Evolutionary conservation across 495 filamentous ascomycete genomes (phyloP).

Genomic region (Parathielavia appendiculata): DNA sequence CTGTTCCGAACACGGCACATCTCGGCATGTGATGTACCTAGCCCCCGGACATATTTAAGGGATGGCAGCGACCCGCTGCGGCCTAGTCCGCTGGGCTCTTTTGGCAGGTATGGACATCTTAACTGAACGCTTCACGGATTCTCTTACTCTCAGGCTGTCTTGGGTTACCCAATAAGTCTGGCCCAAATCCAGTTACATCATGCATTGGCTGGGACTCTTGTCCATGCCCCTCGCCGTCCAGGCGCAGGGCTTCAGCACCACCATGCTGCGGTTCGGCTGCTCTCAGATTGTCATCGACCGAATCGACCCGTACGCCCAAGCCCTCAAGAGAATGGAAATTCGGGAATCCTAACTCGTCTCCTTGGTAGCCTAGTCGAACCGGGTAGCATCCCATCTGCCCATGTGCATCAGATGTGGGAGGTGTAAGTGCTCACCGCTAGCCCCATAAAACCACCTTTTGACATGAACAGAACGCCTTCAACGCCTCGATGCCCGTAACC

Average conservation of each 20-base stretch:
- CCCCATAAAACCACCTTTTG: too few species aligned
- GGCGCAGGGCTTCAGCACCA: conserved; percentile 31
- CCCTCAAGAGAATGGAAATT: too few species aligned
- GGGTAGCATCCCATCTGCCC: conserved; percentile 34
- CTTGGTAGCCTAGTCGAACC: conserved; percentile 38
- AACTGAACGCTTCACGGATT: background rate
- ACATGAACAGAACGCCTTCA: conserved; percentile 41
- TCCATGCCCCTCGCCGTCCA: conserved; percentile 30
- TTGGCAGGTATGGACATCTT: too few species aligned
- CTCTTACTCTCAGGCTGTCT: background rate
- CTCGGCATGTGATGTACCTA: background rate
- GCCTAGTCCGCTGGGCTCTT: background rate
- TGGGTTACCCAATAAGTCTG: background rate
- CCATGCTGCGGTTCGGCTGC: conserved; percentile 45
- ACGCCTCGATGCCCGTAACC: conserved; percentile 37
- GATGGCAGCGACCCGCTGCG: background rate
- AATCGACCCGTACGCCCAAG: conserved; percentile 30
- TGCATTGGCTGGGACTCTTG: conserved; percentile 35
- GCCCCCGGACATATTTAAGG: background rate
- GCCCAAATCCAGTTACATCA: conserved; percentile 17
- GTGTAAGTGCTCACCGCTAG: too few species aligned
- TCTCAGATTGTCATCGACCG: conserved; percentile 40
- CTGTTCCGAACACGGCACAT: background rate
- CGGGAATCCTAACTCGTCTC: background rate
- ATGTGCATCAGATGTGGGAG: conserved; percentile 48